These are phyloP conservation scores for Cetraspora pellucida DNA, from an alignment of 192 early-diverging fungal species.

Conservation along the genomic window DNA sequence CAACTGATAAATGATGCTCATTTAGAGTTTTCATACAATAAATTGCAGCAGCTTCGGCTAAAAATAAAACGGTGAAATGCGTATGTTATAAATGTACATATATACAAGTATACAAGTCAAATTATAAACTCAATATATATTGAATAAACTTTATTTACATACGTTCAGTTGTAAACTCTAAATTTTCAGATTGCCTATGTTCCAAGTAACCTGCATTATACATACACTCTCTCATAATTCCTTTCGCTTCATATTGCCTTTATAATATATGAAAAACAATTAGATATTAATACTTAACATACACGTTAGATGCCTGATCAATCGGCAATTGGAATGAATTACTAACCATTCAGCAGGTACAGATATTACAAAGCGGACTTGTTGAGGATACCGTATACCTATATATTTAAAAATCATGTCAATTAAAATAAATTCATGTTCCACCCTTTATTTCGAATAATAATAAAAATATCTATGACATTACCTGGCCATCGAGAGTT, in stretches of 20 bases:
- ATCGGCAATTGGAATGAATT: background rate
- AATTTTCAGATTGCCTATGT: slow-evolving; percentile 20
- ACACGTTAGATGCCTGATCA: too few relatives aligned
- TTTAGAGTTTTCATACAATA: slow-evolving; percentile 24
- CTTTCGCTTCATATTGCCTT: slow-evolving; percentile 44
- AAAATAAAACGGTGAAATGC: background rate
- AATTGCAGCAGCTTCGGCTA: slow-evolving; percentile 33
- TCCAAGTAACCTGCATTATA: slow-evolving; percentile 55
- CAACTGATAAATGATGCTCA: slow-evolving; percentile 16
- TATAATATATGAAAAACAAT: too few relatives aligned
- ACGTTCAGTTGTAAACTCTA: slow-evolving; percentile 33
- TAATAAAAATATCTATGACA: background rate
- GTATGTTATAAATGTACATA: background rate
- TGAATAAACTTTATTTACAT: too few relatives aligned
- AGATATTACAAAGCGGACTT: slow-evolving; percentile 19
- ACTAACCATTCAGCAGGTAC: slow-evolving; percentile 33
- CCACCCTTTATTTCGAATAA: background rate
- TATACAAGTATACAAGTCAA: too few relatives aligned
- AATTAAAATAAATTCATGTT: background rate
- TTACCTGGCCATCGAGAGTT: slow-evolving; percentile 30
- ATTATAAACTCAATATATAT: too few relatives aligned
- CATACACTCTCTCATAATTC: slow-evolving; percentile 56
- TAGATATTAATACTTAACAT: too few relatives aligned
- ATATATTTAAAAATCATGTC: background rate
- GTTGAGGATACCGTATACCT: slow-evolving; percentile 21